These are phyloP conservation scores for Curvularia hawaiiensis DNA, from an alignment of 2,329 filamentous ascomycete genomes.

Conservation along the genomic window DNA sequence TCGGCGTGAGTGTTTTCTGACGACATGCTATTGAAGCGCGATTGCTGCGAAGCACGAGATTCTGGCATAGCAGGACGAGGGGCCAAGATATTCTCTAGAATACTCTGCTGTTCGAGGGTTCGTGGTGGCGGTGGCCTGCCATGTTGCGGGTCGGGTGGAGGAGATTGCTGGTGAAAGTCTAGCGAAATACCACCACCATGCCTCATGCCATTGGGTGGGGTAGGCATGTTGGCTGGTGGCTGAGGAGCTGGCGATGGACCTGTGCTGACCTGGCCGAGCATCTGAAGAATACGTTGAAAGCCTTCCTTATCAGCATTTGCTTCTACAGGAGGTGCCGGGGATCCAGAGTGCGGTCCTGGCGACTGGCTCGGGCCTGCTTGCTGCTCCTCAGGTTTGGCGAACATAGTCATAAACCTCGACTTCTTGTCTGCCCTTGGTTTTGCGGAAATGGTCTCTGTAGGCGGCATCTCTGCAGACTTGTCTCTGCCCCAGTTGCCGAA, in stretches of 20 bases:
- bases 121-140: conserved; percentile 30
- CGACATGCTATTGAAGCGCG: conserved; percentile 43
- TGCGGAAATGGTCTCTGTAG: conserved; percentile 29
- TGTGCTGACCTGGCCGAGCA: conserved; percentile 65
- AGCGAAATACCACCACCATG: conserved; percentile 39
- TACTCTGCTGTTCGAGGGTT: conserved; percentile 43
- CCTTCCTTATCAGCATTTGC: conserved; percentile 78
- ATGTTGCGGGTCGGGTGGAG: conserved; percentile 36
- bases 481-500: conserved; percentile 67
- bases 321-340: conserved; percentile 40
- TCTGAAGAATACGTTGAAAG: conserved; percentile 80
- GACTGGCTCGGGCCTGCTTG: conserved; percentile 22
- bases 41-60: conserved; percentile 35
- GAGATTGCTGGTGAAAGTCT: conserved; percentile 41
- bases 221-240: conserved; percentile 28
- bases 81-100: conserved; percentile 45
- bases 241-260: conserved; percentile 21
- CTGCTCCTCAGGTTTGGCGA: conserved; percentile 49
- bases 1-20: conserved; percentile 40
- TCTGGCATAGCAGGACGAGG: conserved; percentile 39
- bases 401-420: conserved; percentile 85
- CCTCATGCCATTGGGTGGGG: conserved; percentile 35
- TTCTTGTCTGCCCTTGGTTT: conserved; percentile 68
- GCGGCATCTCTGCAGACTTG: conserved; percentile 48
- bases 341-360: conserved; percentile 22